Conservation (phyloP, 805 yeast genomes). For the Teunomyces pallodes region DNA sequence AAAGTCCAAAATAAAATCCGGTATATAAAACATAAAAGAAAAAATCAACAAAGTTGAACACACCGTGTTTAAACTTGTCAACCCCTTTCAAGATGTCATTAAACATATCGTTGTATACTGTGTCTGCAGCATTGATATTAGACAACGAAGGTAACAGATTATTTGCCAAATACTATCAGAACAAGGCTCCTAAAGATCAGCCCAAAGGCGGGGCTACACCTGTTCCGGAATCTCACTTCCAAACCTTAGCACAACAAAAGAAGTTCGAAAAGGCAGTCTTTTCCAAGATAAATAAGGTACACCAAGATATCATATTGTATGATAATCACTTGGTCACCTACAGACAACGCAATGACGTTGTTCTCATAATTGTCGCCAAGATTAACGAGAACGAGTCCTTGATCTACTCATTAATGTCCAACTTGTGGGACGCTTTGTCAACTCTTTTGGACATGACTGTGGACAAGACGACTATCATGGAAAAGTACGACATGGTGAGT, state of each 20-base stretch:
- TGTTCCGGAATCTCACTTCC: conserved; percentile 27
- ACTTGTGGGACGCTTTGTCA: conserved; percentile 78
- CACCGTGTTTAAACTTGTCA: conserved; percentile 2
- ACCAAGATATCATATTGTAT: conserved; percentile 75
- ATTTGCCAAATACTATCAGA: conserved; percentile 78
- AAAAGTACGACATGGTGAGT: conserved; percentile 80
- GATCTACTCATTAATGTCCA: conserved; percentile 70
- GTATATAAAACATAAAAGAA: not conserved
- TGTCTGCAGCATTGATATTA: conserved; percentile 75
- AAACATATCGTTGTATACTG: conserved; percentile 70
- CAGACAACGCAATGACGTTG: conserved; percentile 76
- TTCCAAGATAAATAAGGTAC: conserved; percentile 73
- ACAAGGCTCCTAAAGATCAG: conserved; percentile 44
- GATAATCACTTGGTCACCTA: conserved; percentile 82
- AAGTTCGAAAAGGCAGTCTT: conserved; percentile 74
- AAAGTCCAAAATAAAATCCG: not conserved
- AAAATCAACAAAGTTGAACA: conserved; percentile 6
- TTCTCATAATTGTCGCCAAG: conserved; percentile 69
- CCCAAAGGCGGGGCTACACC: conserved; percentile 4
- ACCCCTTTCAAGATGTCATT: conserved; percentile 31
- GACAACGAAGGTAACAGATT: conserved; percentile 80
- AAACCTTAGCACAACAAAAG: conserved; percentile 59
- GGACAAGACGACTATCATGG: conserved; percentile 76
- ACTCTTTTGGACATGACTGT: conserved; percentile 66
- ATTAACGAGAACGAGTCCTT: conserved; percentile 83